Evolutionary conservation across 352 stramenopile genomes (phyloP).

Genomic region (Globisporangium orthogonon): DNA sequence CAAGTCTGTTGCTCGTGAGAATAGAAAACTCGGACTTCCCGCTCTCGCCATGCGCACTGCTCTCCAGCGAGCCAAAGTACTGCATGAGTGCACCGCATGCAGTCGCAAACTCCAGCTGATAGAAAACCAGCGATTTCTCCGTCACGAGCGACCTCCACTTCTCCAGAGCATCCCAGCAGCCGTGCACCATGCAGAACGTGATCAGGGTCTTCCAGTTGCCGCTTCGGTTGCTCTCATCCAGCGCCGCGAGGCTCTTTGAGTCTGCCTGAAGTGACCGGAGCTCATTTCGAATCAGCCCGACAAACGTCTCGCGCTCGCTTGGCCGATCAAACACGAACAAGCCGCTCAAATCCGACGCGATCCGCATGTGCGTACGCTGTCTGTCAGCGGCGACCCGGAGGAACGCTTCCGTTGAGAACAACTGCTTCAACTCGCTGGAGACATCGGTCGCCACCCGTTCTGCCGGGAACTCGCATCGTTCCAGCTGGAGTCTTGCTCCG

Average conservation of each 20-base stretch:
- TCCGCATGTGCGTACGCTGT: constrained; percentile 45
- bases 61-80: constrained; percentile 36
- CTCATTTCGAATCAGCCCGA: constrained; percentile 25
- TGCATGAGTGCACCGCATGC: constrained; percentile 34
- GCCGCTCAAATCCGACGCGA: constrained; percentile 37
- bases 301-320: constrained; percentile 28
- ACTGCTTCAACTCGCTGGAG: not conserved
- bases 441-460: not conserved
- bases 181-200: constrained; percentile 45
- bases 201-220: constrained; percentile 35
- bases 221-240: constrained; percentile 1
- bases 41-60: not conserved
- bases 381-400: constrained; percentile 17
- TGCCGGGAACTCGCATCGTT: constrained; percentile 6
- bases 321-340: constrained; percentile 34
- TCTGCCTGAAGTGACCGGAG: constrained; percentile 3
- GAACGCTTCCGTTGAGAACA: constrained; percentile 8
- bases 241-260: constrained; percentile 1
- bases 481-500: constrained; percentile 1
- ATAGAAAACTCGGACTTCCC: constrained; percentile 36
- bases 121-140: constrained; percentile 16
- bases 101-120: constrained; percentile 41
- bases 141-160: constrained; percentile 23
- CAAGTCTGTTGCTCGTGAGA: constrained; percentile 30
- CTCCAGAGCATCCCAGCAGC: constrained; percentile 44